Base-by-base conservation (phyloP, 2,329 filamentous ascomycete species). In the Hortaea werneckii region DNA sequence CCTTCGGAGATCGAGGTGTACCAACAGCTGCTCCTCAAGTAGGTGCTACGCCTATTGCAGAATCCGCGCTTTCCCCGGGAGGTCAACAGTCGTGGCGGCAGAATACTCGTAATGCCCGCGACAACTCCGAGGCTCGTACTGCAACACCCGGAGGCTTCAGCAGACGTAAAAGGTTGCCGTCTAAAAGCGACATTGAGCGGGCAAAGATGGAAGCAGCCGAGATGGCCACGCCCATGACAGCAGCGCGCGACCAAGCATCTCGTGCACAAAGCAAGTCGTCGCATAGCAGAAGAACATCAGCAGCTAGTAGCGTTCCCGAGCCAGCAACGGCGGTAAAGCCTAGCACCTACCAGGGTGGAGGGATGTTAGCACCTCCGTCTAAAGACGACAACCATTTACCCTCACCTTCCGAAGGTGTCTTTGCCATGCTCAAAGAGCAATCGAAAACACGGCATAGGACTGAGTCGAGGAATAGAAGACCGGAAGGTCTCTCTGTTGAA, bases 1-100 rank as follows among this genome's bases (percentile, higher is more conserved):
- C 85, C 0, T 96, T 98, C 58, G 84, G 80, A 6, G 78, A 81
- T 41, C 72, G 73, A 40, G 68, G 68, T 4, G 70, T 72, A 5
- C 29, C 47, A 26, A 12, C 39, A 4, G n/a, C 29, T 10, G 39
- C 28, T 7, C 10, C 10, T 29, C 5, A 29, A 5, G 82, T 81
- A 1, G 87, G 84, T n/a, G 77, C 85, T 0, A 96, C 90, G 0
- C 90, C 90, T 0, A 95, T 95, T 57, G 83, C 85, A 1, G 72
- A 78, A 43, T 78, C 76, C 29, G 75, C 76, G 6, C 55, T 78
- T 10, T 87, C 85, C 26, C 87, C 88, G 0, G 76, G 78, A 37
- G 80, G 78, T 27, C 60, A 41, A 9, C 60, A 58, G 28, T 59
- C 61, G 1, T 72, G 68, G 68, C 59, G 65, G 13, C 54, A 56